phyloP scores from a whole-genome alignment of 139 green algal species.

The Closterium sp. region DNA sequence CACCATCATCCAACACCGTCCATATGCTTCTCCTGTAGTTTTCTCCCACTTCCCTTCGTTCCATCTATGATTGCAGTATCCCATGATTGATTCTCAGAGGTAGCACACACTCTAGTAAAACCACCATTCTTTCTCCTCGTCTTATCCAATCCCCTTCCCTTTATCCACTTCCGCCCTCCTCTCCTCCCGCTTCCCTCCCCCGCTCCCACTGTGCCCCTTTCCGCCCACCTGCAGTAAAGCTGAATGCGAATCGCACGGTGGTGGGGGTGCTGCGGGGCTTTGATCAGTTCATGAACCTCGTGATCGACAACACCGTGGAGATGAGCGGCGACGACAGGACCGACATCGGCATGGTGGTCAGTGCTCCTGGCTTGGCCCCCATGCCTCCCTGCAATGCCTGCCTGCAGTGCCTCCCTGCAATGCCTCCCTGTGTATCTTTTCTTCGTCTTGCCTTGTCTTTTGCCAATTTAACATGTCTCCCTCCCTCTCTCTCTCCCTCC shows the following conservation, averaged over 20 bases:
- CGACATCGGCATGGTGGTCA: constrained; percentile 86
- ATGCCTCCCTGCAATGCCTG: no score
- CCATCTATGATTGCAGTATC: no score
- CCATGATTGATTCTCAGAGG: no score
- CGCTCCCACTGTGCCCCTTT: background rate
- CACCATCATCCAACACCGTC: no score
- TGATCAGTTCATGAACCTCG: constrained; percentile 99
- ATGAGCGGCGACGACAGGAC: constrained; percentile 72
- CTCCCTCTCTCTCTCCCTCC: background rate
- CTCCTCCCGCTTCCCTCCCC: background rate
- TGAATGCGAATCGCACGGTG: constrained; percentile 94
- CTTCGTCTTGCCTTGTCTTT: no score
- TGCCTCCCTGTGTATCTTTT: no score
- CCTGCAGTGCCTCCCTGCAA: no score
- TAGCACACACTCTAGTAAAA: no score
- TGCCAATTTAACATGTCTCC: background rate
- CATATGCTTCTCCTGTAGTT: no score
- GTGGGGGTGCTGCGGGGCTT: constrained; percentile 92
- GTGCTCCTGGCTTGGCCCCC: no score
- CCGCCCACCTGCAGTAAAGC: constrained; percentile 55
- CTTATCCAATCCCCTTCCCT: background rate
- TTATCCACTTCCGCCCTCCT: background rate
- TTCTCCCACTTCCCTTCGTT: no score
- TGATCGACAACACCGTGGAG: constrained; percentile 92
- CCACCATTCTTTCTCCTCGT: no score